Conservation (phyloP, 306 rosid species). For the Pyrus betulifolia region DNA sequence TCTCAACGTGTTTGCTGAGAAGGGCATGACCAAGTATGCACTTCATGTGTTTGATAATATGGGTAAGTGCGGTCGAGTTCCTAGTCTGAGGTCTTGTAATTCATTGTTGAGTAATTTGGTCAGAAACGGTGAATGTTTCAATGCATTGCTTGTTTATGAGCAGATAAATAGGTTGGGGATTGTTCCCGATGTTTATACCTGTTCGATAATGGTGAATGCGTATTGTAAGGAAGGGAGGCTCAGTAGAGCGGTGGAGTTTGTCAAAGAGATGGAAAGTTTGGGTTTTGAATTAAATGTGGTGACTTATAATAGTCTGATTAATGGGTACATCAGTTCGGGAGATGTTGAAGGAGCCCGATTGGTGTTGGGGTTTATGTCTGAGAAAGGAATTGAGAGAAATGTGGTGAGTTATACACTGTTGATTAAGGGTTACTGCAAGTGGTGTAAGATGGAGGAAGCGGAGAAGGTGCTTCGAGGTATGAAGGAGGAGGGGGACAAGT, state of each 20-base stretch:
- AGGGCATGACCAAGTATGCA: conserved; percentile 53
- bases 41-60: conserved; percentile 71
- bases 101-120: conserved; percentile 58
- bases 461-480: conserved; percentile 44
- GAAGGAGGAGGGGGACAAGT: conserved; percentile 43
- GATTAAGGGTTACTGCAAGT: conserved; percentile 59
- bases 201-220: conserved; percentile 56
- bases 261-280: conserved; percentile 48
- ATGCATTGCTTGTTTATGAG: conserved; percentile 46
- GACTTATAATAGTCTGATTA: conserved; percentile 62
- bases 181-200: conserved; percentile 55
- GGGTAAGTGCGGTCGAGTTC: conserved; percentile 41
- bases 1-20: conserved; percentile 49
- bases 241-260: conserved; percentile 28
- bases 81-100: conserved; percentile 71
- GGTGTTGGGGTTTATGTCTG: conserved; percentile 48
- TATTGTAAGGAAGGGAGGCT: conserved; percentile 54
- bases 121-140: conserved; percentile 23
- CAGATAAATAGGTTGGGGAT: conserved; percentile 47
- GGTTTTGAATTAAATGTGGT: conserved; percentile 57
- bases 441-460: conserved; percentile 48
- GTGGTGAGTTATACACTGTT: conserved; percentile 54
- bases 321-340: conserved; percentile 50
- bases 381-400: conserved; percentile 42
- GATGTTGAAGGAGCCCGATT: conserved; percentile 44